These are phyloP conservation scores for Russula olivacea DNA, from an alignment of 768 basidiomycete species.

Conservation along the genomic window DNA sequence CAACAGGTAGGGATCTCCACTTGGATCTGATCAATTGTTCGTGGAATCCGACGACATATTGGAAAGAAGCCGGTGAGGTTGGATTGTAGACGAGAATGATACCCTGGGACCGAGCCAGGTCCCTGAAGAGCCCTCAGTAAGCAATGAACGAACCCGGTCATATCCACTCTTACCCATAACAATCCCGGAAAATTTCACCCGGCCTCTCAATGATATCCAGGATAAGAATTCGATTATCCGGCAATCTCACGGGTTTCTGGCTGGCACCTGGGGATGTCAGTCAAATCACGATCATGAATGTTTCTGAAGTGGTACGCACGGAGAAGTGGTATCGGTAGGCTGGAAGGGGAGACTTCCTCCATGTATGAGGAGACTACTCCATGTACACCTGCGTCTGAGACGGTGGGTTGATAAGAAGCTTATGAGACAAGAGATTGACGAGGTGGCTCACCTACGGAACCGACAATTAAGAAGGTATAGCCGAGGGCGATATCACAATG, in stretches of 20 bases:
- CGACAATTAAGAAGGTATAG: conserved; percentile 15
- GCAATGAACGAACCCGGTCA: too few relatives aligned
- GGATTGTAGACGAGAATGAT: conserved; percentile 15
- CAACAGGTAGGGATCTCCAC: conserved; percentile 15
- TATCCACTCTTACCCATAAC: conserved; percentile 7
- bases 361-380: conserved; percentile 9
- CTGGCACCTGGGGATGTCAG: conserved; percentile 5
- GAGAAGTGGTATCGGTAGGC: neutral
- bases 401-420: neutral
- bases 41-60: conserved; percentile 5
- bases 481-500: conserved; percentile 3
- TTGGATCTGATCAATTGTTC: conserved; percentile 16
- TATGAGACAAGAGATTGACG: neutral
- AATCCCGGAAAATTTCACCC: conserved; percentile 17
- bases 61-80: conserved; percentile 2
- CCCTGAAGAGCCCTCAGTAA: neutral
- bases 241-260: conserved; percentile 9
- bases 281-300: neutral
- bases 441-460: neutral
- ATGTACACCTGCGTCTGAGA: conserved; percentile 8
- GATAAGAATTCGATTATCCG: conserved; percentile 9
- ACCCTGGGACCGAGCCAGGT: conserved; percentile 16
- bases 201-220: conserved; percentile 15
- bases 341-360: neutral
- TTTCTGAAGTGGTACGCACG: neutral